Evolutionary conservation across 2,329 filamentous ascomycete genomes (phyloP).

Genomic region (Madurella mycetomatis): DNA sequence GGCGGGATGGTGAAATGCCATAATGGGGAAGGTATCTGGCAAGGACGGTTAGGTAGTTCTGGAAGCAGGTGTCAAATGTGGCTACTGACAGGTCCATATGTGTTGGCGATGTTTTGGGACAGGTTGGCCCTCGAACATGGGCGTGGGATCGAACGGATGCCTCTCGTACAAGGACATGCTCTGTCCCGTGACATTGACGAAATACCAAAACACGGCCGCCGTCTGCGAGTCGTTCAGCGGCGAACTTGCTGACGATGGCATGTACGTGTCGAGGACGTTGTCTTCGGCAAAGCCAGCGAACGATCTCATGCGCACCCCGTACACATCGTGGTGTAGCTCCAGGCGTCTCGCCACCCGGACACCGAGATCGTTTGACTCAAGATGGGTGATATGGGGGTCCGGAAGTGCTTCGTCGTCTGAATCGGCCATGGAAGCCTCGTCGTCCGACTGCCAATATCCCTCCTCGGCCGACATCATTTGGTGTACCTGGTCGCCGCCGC

Average conservation of each 20-base stretch:
- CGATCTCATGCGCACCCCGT: conserved; percentile 44
- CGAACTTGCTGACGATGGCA: conserved; percentile 59
- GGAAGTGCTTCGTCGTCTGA: conserved; percentile 55
- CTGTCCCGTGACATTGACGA: conserved; percentile 82
- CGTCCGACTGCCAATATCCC: conserved; percentile 50
- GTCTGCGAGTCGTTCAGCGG: conserved; percentile 78
- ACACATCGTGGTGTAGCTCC: conserved; percentile 36
- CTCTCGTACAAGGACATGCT: conserved; percentile 85
- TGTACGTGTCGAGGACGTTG: conserved; percentile 59
- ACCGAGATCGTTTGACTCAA: conserved; percentile 38
- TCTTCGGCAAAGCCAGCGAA: conserved; percentile 47
- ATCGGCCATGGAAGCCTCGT: conserved; percentile 59
- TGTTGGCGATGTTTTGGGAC: conserved; percentile 61
- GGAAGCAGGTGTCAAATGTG: neutral
- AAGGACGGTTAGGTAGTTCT: conserved; percentile 4
- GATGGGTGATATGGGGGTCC: conserved; percentile 34
- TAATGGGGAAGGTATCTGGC: conserved; percentile 71
- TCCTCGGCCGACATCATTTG: conserved; percentile 26
- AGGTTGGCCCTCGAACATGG: conserved; percentile 57
- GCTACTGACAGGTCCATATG: conserved; percentile 56
- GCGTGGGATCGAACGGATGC: conserved; percentile 67
- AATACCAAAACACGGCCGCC: conserved; percentile 82
- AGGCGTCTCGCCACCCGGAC: conserved; percentile 36
- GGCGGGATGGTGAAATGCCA: conserved; percentile 79
- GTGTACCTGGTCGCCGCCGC: neutral